Percentiles rank a stretch among this genome's conserved stretches.
Evolutionary conservation across 202 grass and related monocot species (phyloP).

Genomic region (Cymbopogon flexuosus): DNA sequence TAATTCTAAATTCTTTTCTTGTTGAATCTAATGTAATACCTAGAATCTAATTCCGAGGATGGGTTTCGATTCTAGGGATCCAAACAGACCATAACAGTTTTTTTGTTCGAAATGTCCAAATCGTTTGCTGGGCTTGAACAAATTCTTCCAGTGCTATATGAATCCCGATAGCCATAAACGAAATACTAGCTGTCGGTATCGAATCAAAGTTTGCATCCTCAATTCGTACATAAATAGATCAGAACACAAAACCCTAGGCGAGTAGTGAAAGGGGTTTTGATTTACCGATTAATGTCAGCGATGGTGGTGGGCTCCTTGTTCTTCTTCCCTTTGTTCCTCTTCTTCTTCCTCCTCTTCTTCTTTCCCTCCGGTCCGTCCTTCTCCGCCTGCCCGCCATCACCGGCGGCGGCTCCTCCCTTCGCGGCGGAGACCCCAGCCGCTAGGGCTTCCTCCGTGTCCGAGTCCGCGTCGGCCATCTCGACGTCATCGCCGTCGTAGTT

Average conservation of each 20-base stretch:
- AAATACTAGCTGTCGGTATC: background rate
- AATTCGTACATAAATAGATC: background rate
- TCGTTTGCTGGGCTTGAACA: background rate
- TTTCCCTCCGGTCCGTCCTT: slow-evolving; percentile 12
- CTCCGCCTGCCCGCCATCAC: background rate
- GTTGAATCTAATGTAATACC: background rate
- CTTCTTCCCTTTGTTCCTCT: slow-evolving; percentile 52
- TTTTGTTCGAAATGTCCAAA: background rate
- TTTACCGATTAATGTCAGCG: slow-evolving; percentile 66
- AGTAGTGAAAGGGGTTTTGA: background rate
- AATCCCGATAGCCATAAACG: background rate
- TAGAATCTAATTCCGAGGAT: background rate
- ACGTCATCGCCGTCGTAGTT: slow-evolving; percentile 47
- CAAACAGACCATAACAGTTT: background rate
- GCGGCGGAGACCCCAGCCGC: background rate
- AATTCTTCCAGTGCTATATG: background rate
- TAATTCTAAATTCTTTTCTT: background rate
- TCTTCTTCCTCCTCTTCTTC: slow-evolving; percentile 41
- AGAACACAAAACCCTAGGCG: slow-evolving; percentile 33
- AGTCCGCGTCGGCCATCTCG: slow-evolving; percentile 75
- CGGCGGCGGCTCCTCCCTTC: background rate
- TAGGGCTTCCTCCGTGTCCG: slow-evolving; percentile 22
- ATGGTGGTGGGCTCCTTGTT: slow-evolving; percentile 61
- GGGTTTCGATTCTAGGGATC: background rate
- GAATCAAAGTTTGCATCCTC: background rate